Base-by-base conservation (phyloP, 2,329 filamentous ascomycete species). In the Phaeoacremonium minimum region DNA sequence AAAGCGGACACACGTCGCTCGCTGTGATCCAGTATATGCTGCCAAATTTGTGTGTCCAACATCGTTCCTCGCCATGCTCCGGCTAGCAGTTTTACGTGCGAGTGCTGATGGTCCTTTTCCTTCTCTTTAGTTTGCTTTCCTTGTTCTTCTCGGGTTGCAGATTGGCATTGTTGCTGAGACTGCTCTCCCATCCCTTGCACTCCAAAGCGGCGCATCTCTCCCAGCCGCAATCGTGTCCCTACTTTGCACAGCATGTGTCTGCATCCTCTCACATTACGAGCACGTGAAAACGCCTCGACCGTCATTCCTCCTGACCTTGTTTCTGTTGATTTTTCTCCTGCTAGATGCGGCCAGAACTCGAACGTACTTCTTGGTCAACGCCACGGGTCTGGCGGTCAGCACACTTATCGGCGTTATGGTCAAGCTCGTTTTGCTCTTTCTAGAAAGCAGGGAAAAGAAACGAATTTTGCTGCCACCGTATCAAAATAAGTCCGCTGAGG, bases 381-480 rank as follows among this genome's bases (percentile, higher is more conserved):
- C 40, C n/a, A 32, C 13, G 15, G 18, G 35, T 12, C 28, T 46
- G 8, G 43, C 43, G 15, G 30, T 37, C 14, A 20, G 37, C 11
- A 30, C 35, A 13, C 37, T 43, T 6, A 17, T 29, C 12, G 37
- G 35, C 18, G 28, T 47, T n/a, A 33, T 41, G 22, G 19, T 46
- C 6, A 42, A 47, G 31, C 38, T 49, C 4, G 16, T 32, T 11
- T 29, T 47, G 28, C 38, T 47, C 15, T 33, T 32, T n/a, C 31
- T 47, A 14, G 45, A 49, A 38, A 42, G 36, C 26, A 38, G 19
- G 8, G 40, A 32, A 28, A 47, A 47, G 29, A 37, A 35, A 13
- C 32, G 32, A n/a, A 38, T 35, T 30, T 26, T 45, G 22, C n/a
- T 32, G 22, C 33, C 35, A 6, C 15, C 22, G 13, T 28, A 29